Conservation (phyloP, 2,329 filamentous ascomycete species). For the Grosmannia penicillata region DNA sequence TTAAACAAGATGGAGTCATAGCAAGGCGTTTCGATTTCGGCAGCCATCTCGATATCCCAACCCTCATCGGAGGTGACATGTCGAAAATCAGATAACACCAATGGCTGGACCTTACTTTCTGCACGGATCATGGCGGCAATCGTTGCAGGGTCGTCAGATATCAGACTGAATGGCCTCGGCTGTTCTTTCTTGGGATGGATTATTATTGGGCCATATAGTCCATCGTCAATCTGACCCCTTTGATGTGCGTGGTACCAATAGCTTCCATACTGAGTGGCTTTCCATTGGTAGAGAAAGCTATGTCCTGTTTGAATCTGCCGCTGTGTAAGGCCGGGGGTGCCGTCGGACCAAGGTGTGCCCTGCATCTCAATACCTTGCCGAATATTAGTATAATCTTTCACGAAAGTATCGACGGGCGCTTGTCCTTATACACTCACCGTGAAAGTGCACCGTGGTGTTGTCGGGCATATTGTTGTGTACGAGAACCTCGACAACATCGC, state of each 20-base stretch:
- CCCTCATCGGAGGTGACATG: conserved; percentile 30
- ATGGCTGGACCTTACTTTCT: conserved; percentile 27
- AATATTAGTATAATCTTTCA: background rate
- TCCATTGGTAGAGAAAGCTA: conserved; percentile 37
- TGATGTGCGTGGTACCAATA: conserved; percentile 49
- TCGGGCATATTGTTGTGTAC: conserved; percentile 31
- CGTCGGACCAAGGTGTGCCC: conserved; percentile 44
- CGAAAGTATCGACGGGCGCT: too few relatives aligned
- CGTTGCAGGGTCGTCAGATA: conserved; percentile 24
- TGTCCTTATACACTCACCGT: conserved; percentile 20
- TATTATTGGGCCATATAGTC: conserved; percentile 40
- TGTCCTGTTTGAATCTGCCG: conserved; percentile 30
- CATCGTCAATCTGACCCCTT: conserved; percentile 41
- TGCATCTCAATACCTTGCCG: conserved; percentile 29
- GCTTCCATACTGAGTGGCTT: conserved; percentile 39
- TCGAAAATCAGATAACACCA: conserved; percentile 42
- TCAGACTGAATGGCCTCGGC: conserved; percentile 32
- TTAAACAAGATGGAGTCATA: conserved; percentile 48
- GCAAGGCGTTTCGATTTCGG: conserved; percentile 36
- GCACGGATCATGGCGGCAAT: conserved; percentile 31
- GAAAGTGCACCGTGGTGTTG: conserved; percentile 34
- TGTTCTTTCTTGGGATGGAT: conserved; percentile 23
- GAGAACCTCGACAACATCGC: conserved; percentile 28
- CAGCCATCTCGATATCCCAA: conserved; percentile 21
- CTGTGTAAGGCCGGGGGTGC: conserved; percentile 42